Evolutionary conservation across 768 basidiomycete species (phyloP), one percentile per base, ranked within the genome.

Genomic region (Rhizopogon vesiculosus): DNA sequence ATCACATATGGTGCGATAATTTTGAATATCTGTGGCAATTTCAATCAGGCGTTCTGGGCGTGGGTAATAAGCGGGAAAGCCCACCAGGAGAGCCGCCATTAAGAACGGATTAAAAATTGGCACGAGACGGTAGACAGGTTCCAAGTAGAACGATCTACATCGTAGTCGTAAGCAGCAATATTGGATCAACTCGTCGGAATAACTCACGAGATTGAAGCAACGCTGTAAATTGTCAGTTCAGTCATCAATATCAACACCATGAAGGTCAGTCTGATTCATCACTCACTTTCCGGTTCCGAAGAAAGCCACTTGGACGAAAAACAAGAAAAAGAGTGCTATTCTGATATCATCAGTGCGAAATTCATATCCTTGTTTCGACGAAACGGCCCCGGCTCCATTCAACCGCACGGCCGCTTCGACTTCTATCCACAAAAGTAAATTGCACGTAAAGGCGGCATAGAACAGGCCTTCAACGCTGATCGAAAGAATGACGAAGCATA

Each of bases 291-390:
- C 89, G 39, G 83, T 89, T 7, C 91, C 91, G 64, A 91, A 92
- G 69, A 92, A 93, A 2, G 85, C 91, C 42, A 91, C 81, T 62
- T 94, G 91, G 7, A 93, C 85, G 61, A 93, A 91, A 68, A 90
- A 90, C 56, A 94, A 69, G 71, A 93, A 93, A 67, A 91, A 89
- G 19, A 93, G 59, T 1, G 87, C 89, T 52, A 89, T 84, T 46
- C 91, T 72, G 12, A 91, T 66, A 56, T 91, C 87, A 40, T 87
- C 86, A 39, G 70, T 67, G 58, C 72, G 75, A 65, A 85, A 81
- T n/a, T 66, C 62, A 62, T 82, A 80, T 19, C 61, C 60, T 13
- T 42, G 51, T 28, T 61, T 57, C 18, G 51, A 39, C 6, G 25
- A 45, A 3, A 61, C 54, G 12, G 45, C 56, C 43, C 6, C 9